Evolutionary conservation across 129 eudicot genomes (phyloP).

Genomic region (Helianthus tuberosus): DNA sequence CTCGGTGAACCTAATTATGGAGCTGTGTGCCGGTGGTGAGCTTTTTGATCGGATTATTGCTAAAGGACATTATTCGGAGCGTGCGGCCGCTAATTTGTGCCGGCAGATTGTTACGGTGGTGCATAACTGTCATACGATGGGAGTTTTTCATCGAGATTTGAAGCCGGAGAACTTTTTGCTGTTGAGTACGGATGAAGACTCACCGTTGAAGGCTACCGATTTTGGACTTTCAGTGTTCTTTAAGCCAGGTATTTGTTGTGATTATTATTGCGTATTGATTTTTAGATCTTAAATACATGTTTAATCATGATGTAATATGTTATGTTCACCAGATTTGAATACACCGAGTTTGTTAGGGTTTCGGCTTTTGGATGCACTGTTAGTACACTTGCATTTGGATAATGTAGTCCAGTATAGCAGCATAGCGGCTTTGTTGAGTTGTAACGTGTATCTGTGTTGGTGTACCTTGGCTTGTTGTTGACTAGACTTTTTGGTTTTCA

Average conservation of each 20-base stretch:
- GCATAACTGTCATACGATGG: slow-evolving; percentile 90
- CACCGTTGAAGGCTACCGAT: slow-evolving; percentile 94
- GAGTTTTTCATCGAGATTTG: slow-evolving; percentile 92
- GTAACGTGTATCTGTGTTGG: no score
- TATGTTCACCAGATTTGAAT: neutral
- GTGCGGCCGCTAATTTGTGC: slow-evolving; percentile 83
- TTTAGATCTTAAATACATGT: neutral
- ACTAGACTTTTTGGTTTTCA: no score
- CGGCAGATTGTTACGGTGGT: slow-evolving; percentile 93
- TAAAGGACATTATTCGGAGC: slow-evolving; percentile 94
- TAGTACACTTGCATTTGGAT: no score
- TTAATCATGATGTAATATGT: neutral
- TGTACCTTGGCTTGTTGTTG: no score
- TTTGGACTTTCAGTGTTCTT: slow-evolving; percentile 87
- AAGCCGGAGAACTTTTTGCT: slow-evolving; percentile 95
- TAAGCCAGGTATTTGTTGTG: slow-evolving; percentile 61
- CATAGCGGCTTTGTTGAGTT: no score
- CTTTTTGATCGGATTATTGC: slow-evolving; percentile 93
- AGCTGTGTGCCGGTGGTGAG: slow-evolving; percentile 95
- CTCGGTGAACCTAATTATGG: slow-evolving; percentile 82
- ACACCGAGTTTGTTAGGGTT: no score
- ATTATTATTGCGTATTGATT: neutral
- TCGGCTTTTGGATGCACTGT: no score
- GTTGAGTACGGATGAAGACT: slow-evolving; percentile 62
- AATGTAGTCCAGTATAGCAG: no score